Evolutionary conservation across 768 basidiomycete species (phyloP), one percentile per base, ranked within the genome.

Genomic region (Boletus speciosus): DNA sequence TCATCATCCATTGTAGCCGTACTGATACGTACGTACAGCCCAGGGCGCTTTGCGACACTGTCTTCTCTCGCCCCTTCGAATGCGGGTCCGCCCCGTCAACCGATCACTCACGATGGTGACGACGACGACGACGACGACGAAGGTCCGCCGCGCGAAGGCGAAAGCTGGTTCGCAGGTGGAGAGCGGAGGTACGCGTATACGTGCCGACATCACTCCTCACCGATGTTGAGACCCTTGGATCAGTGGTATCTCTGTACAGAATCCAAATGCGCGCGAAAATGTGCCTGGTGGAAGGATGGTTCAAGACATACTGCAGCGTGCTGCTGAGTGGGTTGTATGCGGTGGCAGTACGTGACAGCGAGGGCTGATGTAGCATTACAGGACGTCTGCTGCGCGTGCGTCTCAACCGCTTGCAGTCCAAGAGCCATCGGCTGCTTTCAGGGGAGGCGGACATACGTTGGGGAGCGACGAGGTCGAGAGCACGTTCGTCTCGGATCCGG

Each of bases 81-180:
- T 23, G 15, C 57, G 35, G 61, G 58, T 0, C 61, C 55, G 2
- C 51, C 65, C 3, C 51, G 57, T 7, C 29, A 55, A 0, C 60
- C 64, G 44, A 58, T 58, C 32, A 39, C 61, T n/a, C 62, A 51
- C 39, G 64, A 61, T 59, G 19, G 19, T 19, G 70, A 51, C 34
- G 64, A 61, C 58, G 70, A 62, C 6, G 72, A 73, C 11, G 78
- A 80, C 14, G 82, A 80, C 14, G 82, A 81, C 29, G 83, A 76
- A 4, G 77, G 78, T 1, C 45, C 53, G 6, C 57, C 54, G 1
- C 42, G 43, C 35, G 78, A 79, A 16, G 74, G 77, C 2, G 83
- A 90, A 62, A 85, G 78, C 60, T 90, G 86, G 80, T 98, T 92
- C 70, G 87, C 96, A 4, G 96, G 96, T n/a, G 96, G 96, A 0